A percentile compares a stretch with the other conserved stretches of the same genome.
phyloP scores from a whole-genome alignment of 1,284 basidiomycete genomes.

The Boletus sp. region DNA sequence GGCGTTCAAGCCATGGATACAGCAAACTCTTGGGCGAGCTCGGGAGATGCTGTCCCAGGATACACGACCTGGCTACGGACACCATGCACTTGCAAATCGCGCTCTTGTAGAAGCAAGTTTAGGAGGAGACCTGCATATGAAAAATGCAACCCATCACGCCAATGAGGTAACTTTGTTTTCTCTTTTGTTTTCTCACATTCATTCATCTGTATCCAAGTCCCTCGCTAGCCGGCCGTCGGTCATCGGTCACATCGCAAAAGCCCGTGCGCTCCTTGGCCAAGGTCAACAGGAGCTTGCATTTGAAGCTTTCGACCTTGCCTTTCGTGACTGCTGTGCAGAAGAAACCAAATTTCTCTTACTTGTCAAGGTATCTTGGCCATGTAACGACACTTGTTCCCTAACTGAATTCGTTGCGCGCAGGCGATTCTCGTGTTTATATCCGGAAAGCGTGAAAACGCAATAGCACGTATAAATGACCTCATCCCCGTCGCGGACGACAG shows the following conservation, averaged over 20 bases:
- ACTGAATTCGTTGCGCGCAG: not conserved
- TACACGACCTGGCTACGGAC: no score
- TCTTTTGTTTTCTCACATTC: not conserved
- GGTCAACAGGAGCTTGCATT: slow-evolving; percentile 2
- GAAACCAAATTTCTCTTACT: slow-evolving; percentile 15
- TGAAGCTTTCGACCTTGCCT: slow-evolving; percentile 8
- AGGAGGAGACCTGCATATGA: not conserved
- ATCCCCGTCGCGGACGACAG: not conserved
- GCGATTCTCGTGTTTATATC: slow-evolving; percentile 11
- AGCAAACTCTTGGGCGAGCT: not conserved
- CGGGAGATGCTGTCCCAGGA: not conserved
- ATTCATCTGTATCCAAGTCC: slow-evolving; percentile 6
- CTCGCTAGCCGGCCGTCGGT: slow-evolving; percentile 2
- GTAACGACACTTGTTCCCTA: not conserved
- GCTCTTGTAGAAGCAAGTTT: not conserved
- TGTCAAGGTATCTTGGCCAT: slow-evolving; percentile 1
- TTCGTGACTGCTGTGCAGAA: not conserved
- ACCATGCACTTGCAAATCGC: slow-evolving; percentile 2
- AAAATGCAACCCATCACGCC: slow-evolving; percentile 1
- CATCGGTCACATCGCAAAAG: slow-evolving; percentile 11
- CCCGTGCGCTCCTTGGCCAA: not conserved
- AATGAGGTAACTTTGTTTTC: not conserved
- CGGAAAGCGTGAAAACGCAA: slow-evolving; percentile 11
- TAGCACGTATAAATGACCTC: slow-evolving; percentile 11
- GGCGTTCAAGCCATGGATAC: slow-evolving; percentile 5